Conservation (phyloP, 495 filamentous ascomycete genomes). For the Penicilliopsis zonata region DNA sequence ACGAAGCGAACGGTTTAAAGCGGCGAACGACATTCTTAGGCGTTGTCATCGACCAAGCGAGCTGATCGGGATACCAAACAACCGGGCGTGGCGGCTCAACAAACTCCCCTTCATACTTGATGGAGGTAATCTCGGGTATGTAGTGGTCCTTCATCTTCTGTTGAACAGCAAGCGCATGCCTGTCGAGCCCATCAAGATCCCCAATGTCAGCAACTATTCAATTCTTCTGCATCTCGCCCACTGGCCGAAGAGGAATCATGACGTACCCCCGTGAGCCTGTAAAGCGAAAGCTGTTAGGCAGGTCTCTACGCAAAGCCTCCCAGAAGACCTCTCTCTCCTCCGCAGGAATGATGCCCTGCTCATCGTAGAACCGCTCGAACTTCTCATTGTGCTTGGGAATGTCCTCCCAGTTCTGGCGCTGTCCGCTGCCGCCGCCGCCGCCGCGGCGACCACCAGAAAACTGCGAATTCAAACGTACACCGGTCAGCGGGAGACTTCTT, state of each 20-base stretch:
- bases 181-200: conserved; percentile 10
- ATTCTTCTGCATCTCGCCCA: not conserved
- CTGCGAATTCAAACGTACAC: conserved; percentile 9
- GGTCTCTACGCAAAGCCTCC: conserved; percentile 61
- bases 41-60: conserved; percentile 94
- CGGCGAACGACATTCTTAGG: conserved; percentile 87
- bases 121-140: conserved; percentile 76
- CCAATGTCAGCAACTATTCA: conserved; percentile 5
- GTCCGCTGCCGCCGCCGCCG: conserved; percentile 15
- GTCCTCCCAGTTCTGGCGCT: conserved; percentile 35
- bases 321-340: conserved; percentile 72
- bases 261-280: conserved; percentile 76
- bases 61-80: conserved; percentile 81
- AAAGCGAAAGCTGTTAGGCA: conserved; percentile 95
- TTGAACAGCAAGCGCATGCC: conserved; percentile 80
- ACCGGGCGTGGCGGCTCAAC: conserved; percentile 74
- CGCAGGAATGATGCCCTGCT: conserved; percentile 55
- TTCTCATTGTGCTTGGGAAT: conserved; percentile 60
- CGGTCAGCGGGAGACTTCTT: conserved; percentile 2
- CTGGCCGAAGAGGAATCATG: not conserved
- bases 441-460: conserved; percentile 20
- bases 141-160: conserved; percentile 74
- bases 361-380: conserved; percentile 75
- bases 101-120: conserved; percentile 63
- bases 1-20: conserved; percentile 82